Base-by-base conservation (phyloP, 1,139 yeast species). In the Hanseniaspora sp. region DNA sequence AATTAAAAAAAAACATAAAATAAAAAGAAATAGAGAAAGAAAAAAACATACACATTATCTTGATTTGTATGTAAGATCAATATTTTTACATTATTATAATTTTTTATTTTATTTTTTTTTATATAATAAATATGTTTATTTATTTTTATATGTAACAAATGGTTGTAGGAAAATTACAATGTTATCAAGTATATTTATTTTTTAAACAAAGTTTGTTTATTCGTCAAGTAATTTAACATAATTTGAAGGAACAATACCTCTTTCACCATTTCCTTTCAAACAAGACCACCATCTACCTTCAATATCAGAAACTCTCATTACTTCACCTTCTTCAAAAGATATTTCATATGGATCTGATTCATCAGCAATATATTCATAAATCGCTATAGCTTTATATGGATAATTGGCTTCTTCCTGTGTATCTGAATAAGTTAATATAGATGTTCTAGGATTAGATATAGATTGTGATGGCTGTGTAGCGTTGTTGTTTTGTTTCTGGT, bases 271-370 rank as follows among this genome's bases (percentile, higher is more conserved):
- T 18, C 83, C 75, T 64, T 90, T 79, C 65, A 86, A 80, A 38
- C 96, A 97, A 70, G 88, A 96, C 97, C 97, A 92, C 98, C 98
- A 92, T 71, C 94, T 83, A 53, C 97, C 96, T 60, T 86, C 87
- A 57, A 87, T 86, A 65, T 92, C 97, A 62, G 87, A 88, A 47
- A 92, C 95, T 63, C 85, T 90, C 66, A 92, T 76, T 31, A 88
- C 73, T 68, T 92, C 98, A 58, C 92, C 96, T 68, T 90, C 88
- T 58, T 77, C 79, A 65, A 92, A 92, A 6, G 95, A 84, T 44
- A 92, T 79, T 70, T 92, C 98, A 65, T 92, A 92, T 58, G 85
- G 86, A 68, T 92, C 98, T 55, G 85, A 95, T 2, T 94, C 95
- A 63, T 85, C 87, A n/a, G 97, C 96, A 56, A 80, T 82, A 67